Conservation (phyloP, 768 basidiomycete genomes). For the Mycena sanguinolenta region DNA sequence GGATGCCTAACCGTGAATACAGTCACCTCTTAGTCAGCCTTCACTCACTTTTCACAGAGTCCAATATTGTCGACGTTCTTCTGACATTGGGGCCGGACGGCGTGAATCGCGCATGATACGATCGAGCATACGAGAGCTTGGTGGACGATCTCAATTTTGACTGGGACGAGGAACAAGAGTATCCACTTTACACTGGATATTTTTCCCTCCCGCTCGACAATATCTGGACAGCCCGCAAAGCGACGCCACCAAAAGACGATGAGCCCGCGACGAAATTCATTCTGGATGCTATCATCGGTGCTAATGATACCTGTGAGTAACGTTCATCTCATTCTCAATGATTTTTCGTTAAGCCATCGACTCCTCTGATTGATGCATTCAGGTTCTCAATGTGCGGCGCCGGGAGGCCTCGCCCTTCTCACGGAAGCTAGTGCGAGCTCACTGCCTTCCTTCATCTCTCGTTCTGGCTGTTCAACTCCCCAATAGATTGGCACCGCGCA, state of each 20-base stretch:
- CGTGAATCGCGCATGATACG: too few relatives aligned
- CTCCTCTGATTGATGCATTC: too few relatives aligned
- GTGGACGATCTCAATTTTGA: background rate
- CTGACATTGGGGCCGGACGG: too few relatives aligned
- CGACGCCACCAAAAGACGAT: conserved; percentile 19
- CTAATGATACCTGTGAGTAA: background rate
- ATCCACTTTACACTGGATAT: too few relatives aligned
- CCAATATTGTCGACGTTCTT: too few relatives aligned
- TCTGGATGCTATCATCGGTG: background rate
- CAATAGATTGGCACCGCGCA: conserved; percentile 14
- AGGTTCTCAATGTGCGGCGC: conserved; percentile 30
- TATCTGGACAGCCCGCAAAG: conserved; percentile 7
- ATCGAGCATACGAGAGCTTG: too few relatives aligned
- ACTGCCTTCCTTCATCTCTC: background rate
- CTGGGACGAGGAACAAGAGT: too few relatives aligned
- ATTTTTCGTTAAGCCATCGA: too few relatives aligned
- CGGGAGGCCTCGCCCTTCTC: conserved; percentile 19
- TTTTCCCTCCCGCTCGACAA: background rate
- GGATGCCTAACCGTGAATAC: too few relatives aligned
- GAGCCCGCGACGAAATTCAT: background rate
- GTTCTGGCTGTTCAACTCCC: background rate
- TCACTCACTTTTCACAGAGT: too few relatives aligned
- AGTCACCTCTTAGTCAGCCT: too few relatives aligned
- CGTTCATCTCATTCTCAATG: background rate
- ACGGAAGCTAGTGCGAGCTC: conserved; percentile 24